Evolutionary conservation across 2,329 filamentous ascomycete species (phyloP).

Genomic region (Fusarium sp.): DNA sequence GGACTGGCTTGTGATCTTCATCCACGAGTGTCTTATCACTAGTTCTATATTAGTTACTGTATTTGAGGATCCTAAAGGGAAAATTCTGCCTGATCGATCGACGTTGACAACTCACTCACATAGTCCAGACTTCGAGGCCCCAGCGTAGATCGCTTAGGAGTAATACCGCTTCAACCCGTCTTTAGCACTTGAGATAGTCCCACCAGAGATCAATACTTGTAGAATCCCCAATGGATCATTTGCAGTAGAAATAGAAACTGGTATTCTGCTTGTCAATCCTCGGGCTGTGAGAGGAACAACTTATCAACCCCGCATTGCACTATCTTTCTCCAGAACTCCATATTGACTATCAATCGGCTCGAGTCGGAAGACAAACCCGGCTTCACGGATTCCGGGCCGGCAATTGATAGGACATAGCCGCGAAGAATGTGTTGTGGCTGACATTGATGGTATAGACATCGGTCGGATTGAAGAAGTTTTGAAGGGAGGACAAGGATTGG

Average conservation of each 20-base stretch:
- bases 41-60: too few species aligned
- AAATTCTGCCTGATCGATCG: not conserved
- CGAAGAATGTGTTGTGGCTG: not conserved
- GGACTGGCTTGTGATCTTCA: not conserved
- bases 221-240: not conserved
- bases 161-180: not conserved
- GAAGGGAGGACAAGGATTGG: not conserved
- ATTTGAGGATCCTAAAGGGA: too few species aligned
- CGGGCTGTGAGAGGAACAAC: constrained; percentile 3
- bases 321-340: constrained; percentile 49
- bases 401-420: constrained; percentile 20
- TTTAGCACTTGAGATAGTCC: not conserved
- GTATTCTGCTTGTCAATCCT: constrained; percentile 5
- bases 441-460: not conserved
- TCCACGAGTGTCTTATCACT: not conserved
- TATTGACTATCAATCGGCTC: constrained; percentile 8
- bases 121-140: not conserved
- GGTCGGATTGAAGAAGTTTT: not conserved
- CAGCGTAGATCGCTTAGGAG: not conserved
- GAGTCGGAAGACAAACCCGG: constrained; percentile 17
- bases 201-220: not conserved
- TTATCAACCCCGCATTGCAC: constrained; percentile 35
- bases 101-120: not conserved
- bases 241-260: not conserved
- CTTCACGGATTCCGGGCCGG: constrained; percentile 50